Base-by-base conservation (phyloP, 2,329 filamentous ascomycete species). In the Cordyceps militaris region DNA sequence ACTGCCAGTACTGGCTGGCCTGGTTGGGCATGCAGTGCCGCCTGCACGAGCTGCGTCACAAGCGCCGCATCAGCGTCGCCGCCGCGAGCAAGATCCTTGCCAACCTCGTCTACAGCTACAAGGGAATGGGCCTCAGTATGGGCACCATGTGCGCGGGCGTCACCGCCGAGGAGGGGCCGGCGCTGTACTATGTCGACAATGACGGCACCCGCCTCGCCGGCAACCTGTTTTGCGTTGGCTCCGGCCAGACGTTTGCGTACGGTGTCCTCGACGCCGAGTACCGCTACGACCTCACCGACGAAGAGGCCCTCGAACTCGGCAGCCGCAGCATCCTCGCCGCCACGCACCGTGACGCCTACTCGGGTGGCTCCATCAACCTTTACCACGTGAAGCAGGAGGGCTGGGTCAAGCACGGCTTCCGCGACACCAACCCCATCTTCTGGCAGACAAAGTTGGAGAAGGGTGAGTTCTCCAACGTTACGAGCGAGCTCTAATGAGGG, bases 1-100 rank as follows among this genome's bases (percentile, higher is more conserved):
- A 99, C 77, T 99, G 94, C 76, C 94, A 97, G 85, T 97, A 97
- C 83, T 99, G 94, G 94, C 88, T 99, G 63, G 92, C 91, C 70
- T 99, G 96, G 81, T 84, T 99, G 64, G 94, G 93, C 69, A 96
- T 97, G 88, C 92, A 99, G 81, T 99, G 94, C 79, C 91, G 94
- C 60, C 89, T 99, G 64, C 93, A 99, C 80, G 94, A 99, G 80
- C 92, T 99, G 69, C 91, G 94, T 65, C 93, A 99, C 83, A 99
- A 99, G 83, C 91, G 91, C 74, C 91, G 94, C 72, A 99, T 99
- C 79, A 94, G 91, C 61, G 94, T 99, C 63, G 93, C 94, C 47
- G 94, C 94, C 48, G 94, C 94, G 56, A 95, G 89, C 71, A 99
- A 99, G 83, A 97, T 99, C 73, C 89, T 99, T 66, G 91, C 94